phyloP scores from a whole-genome alignment of 179 eudicot genomes.

The Amaranthus tricolor region DNA sequence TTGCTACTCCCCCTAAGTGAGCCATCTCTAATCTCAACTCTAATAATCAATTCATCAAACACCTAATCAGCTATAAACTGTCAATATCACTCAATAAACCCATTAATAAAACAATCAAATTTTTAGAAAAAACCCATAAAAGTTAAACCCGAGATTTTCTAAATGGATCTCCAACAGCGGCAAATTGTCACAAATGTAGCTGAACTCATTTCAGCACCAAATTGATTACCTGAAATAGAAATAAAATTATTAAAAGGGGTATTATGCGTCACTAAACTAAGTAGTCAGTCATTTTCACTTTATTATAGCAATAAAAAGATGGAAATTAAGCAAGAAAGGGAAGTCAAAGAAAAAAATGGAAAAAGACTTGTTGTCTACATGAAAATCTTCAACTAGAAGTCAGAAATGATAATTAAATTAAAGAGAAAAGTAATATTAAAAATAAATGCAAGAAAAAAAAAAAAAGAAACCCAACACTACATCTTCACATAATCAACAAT shows the following conservation, averaged over 20 bases:
- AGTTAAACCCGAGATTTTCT: slow-evolving; percentile 1
- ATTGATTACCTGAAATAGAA: slow-evolving; percentile 22
- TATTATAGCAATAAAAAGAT: background rate
- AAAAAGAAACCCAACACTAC: background rate
- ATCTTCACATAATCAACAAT: slow-evolving; percentile 3
- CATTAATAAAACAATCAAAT: slow-evolving; percentile 26
- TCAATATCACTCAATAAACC: slow-evolving; percentile 22
- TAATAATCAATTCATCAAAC: too few species aligned
- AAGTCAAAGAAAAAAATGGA: slow-evolving; percentile 14
- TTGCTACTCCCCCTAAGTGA: slow-evolving; percentile 29
- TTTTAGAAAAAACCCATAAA: background rate
- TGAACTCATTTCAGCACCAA: slow-evolving; percentile 10
- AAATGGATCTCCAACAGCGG: background rate
- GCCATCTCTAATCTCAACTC: slow-evolving; percentile 24
- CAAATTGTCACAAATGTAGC: background rate
- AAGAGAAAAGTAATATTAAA: background rate
- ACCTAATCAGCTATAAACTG: background rate
- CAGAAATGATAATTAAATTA: background rate
- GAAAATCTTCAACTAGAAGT: slow-evolving; percentile 22
- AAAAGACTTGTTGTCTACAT: background rate
- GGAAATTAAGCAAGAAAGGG: slow-evolving; percentile 18
- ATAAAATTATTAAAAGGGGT: slow-evolving; percentile 10
- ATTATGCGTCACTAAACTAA: slow-evolving; percentile 5
- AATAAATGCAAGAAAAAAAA: background rate
- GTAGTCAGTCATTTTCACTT: too few species aligned